A percentile compares a stretch with the other conserved stretches of the same genome.
Evolutionary conservation across 768 basidiomycete genomes (phyloP).

Genomic region (Leccinum fibrillosum): DNA sequence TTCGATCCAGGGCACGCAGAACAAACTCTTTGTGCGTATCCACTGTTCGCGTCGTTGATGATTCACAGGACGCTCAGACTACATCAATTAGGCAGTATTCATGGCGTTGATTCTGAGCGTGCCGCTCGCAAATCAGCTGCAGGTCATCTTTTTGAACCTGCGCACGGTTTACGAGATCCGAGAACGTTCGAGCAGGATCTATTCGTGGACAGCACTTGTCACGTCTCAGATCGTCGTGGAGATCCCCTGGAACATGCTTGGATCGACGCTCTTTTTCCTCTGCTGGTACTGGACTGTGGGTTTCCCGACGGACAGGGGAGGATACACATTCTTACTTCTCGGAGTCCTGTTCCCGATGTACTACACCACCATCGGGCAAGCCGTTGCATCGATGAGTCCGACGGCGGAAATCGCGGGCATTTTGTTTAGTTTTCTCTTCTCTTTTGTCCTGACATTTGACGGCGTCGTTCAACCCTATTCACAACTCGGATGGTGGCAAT

Average conservation of each 20-base stretch:
- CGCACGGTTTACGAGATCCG: conserved; percentile 65
- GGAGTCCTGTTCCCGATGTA: conserved; percentile 56
- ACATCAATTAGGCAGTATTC: conserved; percentile 43
- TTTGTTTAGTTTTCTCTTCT: conserved; percentile 56
- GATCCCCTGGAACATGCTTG: conserved; percentile 59
- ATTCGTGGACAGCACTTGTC: conserved; percentile 59
- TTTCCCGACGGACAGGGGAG: conserved; percentile 49
- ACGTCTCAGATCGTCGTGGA: conserved; percentile 55
- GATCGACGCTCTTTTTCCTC: conserved; percentile 56
- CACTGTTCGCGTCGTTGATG: neutral
- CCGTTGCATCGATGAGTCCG: conserved; percentile 59
- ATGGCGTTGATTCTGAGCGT: conserved; percentile 51
- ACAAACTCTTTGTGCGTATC: conserved; percentile 58
- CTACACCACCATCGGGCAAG: conserved; percentile 59
- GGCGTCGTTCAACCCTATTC: conserved; percentile 66
- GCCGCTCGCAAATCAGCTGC: conserved; percentile 60
- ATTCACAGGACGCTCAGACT: neutral
- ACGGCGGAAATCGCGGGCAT: conserved; percentile 58
- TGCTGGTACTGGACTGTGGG: conserved; percentile 75
- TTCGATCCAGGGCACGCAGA: conserved; percentile 56
- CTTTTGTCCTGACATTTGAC: conserved; percentile 64
- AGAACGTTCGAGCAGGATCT: conserved; percentile 62
- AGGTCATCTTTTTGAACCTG: conserved; percentile 55
- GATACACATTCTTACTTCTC: conserved; percentile 56
- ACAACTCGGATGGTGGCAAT: conserved; percentile 65